A percentile compares a stretch with the other conserved stretches of the same genome.
These are phyloP conservation scores for Leishmania tropica DNA, from an alignment of 208 protist genomes.

Conservation along the genomic window DNA sequence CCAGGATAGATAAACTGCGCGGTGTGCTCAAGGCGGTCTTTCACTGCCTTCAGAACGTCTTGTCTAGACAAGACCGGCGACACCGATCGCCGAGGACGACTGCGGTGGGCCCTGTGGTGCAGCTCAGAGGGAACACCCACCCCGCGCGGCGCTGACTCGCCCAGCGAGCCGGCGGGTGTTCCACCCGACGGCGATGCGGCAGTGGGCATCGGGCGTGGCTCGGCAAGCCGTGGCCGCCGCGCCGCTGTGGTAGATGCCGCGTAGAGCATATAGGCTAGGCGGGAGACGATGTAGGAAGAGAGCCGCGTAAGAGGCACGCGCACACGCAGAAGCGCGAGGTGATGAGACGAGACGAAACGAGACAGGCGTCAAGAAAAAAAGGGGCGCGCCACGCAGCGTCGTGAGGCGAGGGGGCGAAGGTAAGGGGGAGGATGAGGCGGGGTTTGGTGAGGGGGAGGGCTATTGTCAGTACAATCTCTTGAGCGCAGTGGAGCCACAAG, in stretches of 20 bases:
- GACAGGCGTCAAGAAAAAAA: too few relatives aligned
- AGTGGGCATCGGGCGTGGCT: background rate
- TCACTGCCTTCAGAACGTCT: conserved; percentile 19
- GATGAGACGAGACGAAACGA: too few relatives aligned
- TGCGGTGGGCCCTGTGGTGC: background rate
- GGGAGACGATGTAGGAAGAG: background rate
- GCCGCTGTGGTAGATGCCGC: background rate
- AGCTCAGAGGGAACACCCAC: background rate
- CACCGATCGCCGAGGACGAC: conserved; percentile 1
- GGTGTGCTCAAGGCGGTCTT: conserved; percentile 15
- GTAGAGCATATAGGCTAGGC: background rate
- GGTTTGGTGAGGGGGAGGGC: too few relatives aligned
- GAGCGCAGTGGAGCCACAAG: background rate
- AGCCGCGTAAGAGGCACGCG: background rate
- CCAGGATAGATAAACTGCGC: conserved; percentile 26
- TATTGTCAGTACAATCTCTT: background rate
- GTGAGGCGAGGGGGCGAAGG: too few relatives aligned
- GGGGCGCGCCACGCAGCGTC: too few relatives aligned
- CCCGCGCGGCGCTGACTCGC: background rate
- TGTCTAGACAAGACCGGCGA: conserved; percentile 13
- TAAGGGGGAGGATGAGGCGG: too few relatives aligned
- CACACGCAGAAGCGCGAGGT: too few relatives aligned
- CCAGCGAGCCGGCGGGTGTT: background rate
- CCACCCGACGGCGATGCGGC: background rate
- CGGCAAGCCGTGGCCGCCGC: conserved; percentile 4